Evolutionary conservation across 768 basidiomycete species (phyloP).

Genomic region (Panellus pusillus): DNA sequence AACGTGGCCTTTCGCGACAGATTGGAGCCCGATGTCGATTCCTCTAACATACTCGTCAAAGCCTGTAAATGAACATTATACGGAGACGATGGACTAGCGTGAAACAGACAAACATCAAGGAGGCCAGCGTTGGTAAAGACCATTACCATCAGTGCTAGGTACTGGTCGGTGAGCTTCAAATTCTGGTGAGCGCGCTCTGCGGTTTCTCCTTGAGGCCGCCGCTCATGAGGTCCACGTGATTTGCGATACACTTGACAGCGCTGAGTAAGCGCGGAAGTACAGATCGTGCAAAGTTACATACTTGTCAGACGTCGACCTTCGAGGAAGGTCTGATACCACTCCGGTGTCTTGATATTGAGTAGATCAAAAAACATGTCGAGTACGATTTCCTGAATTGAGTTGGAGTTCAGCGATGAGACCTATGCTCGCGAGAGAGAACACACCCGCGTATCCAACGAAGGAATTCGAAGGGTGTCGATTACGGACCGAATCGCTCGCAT

Average conservation of each 20-base stretch:
- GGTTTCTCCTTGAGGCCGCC: slow-evolving; percentile 31
- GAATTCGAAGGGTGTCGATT: slow-evolving; percentile 84
- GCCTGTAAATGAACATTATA: slow-evolving; percentile 50
- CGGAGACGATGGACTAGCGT: not conserved
- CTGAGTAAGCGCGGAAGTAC: not conserved
- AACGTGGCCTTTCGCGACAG: slow-evolving; percentile 89
- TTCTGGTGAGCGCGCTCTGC: slow-evolving; percentile 53
- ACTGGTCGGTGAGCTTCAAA: slow-evolving; percentile 89
- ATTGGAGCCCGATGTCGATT: slow-evolving; percentile 66
- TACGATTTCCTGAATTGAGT: slow-evolving; percentile 73
- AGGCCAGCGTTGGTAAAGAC: slow-evolving; percentile 87
- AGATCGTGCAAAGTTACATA: slow-evolving; percentile 35
- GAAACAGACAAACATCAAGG: slow-evolving; percentile 62
- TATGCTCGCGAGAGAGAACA: slow-evolving; percentile 23
- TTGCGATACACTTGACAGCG: slow-evolving; percentile 63
- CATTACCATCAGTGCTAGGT: slow-evolving; percentile 79
- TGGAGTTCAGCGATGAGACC: slow-evolving; percentile 1
- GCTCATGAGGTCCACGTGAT: slow-evolving; percentile 43
- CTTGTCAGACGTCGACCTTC: slow-evolving; percentile 86
- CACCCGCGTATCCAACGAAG: slow-evolving; percentile 84
- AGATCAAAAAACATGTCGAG: slow-evolving; percentile 94
- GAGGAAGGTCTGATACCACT: slow-evolving; percentile 92
- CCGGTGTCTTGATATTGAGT: slow-evolving; percentile 86
- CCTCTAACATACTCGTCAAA: slow-evolving; percentile 81
- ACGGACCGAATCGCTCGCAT: slow-evolving; percentile 83